Percentiles rank a stretch among this genome's conserved stretches.
phyloP scores from a whole-genome alignment of 2,329 filamentous ascomycete species.

The Monilinia aucupariae region DNA sequence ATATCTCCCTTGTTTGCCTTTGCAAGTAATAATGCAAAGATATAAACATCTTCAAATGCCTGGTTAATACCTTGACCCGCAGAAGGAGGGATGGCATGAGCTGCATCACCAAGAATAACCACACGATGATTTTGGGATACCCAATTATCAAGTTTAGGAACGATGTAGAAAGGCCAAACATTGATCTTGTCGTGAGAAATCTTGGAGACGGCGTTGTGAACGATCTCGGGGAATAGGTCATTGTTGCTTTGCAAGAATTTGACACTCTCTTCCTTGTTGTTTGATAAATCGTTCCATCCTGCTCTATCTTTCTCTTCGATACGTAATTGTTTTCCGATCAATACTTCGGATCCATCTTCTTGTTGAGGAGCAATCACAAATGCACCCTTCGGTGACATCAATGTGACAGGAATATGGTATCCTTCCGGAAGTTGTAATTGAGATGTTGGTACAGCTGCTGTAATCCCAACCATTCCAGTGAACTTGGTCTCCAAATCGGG shows the following conservation, averaged over 20 bases:
- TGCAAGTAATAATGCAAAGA: constrained; percentile 39
- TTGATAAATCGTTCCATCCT: constrained; percentile 40
- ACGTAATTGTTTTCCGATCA: constrained; percentile 44
- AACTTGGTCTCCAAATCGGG: constrained; percentile 46
- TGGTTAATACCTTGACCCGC: constrained; percentile 45
- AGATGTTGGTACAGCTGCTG: constrained; percentile 27
- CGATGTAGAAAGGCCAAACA: constrained; percentile 43
- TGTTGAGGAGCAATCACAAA: constrained; percentile 48
- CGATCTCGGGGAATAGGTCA: constrained; percentile 37
- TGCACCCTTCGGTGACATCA: constrained; percentile 36
- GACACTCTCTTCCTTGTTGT: constrained; percentile 38
- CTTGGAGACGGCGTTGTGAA: constrained; percentile 37
- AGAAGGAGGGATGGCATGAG: constrained; percentile 45
- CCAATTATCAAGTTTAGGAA: constrained; percentile 42
- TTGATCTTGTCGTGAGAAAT: constrained; percentile 37
- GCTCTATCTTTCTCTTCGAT: constrained; percentile 38
- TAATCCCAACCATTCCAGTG: constrained; percentile 43
- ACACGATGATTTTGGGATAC: constrained; percentile 35
- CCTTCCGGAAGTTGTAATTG: constrained; percentile 22
- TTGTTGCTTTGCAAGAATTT: constrained; percentile 36
- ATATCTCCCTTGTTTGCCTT: constrained; percentile 28
- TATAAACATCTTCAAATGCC: constrained; percentile 47
- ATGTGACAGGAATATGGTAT: constrained; percentile 24
- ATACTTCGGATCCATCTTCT: constrained; percentile 43
- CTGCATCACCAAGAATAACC: constrained; percentile 45